Base-by-base conservation (phyloP, 148 eudicot genomes). In the Oxyria digyna region DNA sequence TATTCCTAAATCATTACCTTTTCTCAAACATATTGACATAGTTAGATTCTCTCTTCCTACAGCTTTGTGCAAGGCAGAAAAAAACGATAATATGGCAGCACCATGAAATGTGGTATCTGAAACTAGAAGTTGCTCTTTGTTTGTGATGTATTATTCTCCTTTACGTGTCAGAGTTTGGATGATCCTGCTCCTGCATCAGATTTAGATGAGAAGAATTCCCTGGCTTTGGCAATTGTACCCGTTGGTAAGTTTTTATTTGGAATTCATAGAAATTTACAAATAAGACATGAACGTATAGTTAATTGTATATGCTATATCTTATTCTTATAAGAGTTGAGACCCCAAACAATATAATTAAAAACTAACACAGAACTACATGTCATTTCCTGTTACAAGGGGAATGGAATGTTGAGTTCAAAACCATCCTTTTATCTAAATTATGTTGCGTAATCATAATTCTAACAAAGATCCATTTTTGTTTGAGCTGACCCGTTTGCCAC, bases 151-250 rank as follows among this genome's bases (percentile, higher is more conserved):
- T 29, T 29, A 15, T 55, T 77, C 23, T 57, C 43, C 63, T 74
- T 73, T 17, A 59, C 20, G 13, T 71, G 74, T 49, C 72, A 90
- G 98, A 82, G 81, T 72, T 69, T 86, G 78, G 76, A 84, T 20
- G 95, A 89, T 70, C 89, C 89, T 67, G 67, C 26, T 74, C 94
- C 69, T 9, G 69, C 42, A 35, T 76, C 91, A 20, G 88, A 85
- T 59, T 79, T 89, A 20, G 95, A 93, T 55, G 91, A 87, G 78
- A 87, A 85, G 80, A 93, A 93, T 74, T 79, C 95, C 18, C 20
- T 83, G 76, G 98, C 96, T 69, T 81, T 93, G 52, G 95, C 96
- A 73, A 87, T 93, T 78, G 89, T 93, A 67, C 85, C 96, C n/a
- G 82, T 81, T 55, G 88, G 98, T 92, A 82, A 72, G 89, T 78